These are phyloP conservation scores for Evernia prunastri DNA, from an alignment of 495 filamentous ascomycete species.

Conservation along the genomic window DNA sequence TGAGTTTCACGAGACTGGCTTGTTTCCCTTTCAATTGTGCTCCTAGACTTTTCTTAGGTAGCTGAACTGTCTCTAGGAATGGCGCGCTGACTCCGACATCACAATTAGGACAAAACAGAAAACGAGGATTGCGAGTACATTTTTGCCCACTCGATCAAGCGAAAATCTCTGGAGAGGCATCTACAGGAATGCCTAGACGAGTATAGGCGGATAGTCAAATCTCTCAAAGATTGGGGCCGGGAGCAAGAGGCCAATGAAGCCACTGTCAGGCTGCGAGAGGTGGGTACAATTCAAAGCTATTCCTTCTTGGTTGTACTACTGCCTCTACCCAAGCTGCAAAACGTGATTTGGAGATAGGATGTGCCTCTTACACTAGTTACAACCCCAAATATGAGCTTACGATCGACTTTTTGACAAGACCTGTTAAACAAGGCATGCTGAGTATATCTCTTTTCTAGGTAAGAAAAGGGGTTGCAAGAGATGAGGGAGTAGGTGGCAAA, in stretches of 20 bases:
- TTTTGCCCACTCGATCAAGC: neutral
- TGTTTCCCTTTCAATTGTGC: neutral
- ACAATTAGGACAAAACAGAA: neutral
- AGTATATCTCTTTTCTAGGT: neutral
- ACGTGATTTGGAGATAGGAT: neutral
- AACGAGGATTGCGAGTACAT: neutral
- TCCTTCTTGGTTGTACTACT: neutral
- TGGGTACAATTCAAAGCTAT: neutral
- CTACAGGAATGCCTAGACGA: neutral
- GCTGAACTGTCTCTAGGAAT: neutral
- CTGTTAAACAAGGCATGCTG: neutral
- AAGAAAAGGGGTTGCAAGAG: neutral
- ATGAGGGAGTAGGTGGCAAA: neutral
- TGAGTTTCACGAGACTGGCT: neutral
- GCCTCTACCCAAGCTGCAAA: neutral
- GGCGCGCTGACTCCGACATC: neutral
- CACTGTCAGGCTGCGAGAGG: neutral
- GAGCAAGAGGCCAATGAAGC: slow-evolving; percentile 1
- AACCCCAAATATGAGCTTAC: neutral
- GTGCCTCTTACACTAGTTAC: neutral
- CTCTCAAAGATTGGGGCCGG: neutral
- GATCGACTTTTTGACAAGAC: neutral
- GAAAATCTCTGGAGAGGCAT: neutral
- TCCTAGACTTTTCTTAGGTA: neutral
- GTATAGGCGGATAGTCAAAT: neutral